These are phyloP conservation scores for Sporothrix sp. DNA, from an alignment of 2,329 filamentous ascomycete species.

Conservation along the genomic window DNA sequence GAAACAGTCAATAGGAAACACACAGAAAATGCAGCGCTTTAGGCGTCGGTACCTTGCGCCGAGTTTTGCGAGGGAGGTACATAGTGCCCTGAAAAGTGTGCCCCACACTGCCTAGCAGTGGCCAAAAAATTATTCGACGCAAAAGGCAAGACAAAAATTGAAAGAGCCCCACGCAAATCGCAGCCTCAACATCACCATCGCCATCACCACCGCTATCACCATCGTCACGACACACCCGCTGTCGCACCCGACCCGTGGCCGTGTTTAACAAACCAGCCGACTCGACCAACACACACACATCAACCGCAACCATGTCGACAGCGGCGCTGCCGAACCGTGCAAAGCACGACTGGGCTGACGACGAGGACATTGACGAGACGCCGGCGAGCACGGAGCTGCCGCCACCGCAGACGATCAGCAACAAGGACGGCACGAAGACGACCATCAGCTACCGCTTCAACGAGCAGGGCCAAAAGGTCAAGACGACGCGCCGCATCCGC, in stretches of 20 bases:
- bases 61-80: not conserved
- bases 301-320: slow-evolving; percentile 13
- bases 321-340: slow-evolving; percentile 16
- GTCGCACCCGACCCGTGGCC: not conserved
- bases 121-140: slow-evolving; percentile 16
- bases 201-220: not conserved
- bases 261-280: not conserved
- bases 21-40: not conserved
- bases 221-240: not conserved
- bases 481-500: slow-evolving; percentile 92
- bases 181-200: slow-evolving; percentile 1
- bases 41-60: not conserved
- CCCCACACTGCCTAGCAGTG: slow-evolving; percentile 14
- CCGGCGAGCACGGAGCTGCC: slow-evolving; percentile 58
- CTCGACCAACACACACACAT: not conserved
- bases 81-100: not conserved
- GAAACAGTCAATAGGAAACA: not conserved
- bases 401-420: slow-evolving; percentile 77
- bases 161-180: slow-evolving; percentile 9
- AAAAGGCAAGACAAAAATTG: slow-evolving; percentile 11
- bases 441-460: slow-evolving; percentile 83
- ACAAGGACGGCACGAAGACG: slow-evolving; percentile 98
- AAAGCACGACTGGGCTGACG: slow-evolving; percentile 84
- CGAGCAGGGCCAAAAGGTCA: slow-evolving; percentile 90
- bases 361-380: slow-evolving; percentile 72